phyloP scores from a whole-genome alignment of 108 stramenopile genomes.

The Cyclotella cryptica region DNA sequence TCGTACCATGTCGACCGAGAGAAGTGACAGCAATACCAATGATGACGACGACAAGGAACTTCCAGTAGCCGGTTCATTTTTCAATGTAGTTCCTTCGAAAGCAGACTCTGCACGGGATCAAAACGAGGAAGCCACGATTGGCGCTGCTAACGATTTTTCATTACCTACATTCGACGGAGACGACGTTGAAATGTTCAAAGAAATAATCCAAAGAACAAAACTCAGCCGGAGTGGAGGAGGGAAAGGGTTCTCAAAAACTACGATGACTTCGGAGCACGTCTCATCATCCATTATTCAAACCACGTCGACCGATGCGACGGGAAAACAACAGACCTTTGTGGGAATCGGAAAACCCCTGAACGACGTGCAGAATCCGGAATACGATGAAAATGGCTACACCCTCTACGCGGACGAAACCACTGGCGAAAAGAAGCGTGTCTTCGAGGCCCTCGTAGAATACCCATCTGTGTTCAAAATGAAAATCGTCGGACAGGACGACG shows the following conservation, averaged over 20 bases:
- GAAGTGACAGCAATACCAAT: background rate
- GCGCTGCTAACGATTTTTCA: background rate
- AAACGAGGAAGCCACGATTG: background rate
- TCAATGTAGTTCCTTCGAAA: slow-evolving; percentile 48
- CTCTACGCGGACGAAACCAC: slow-evolving; percentile 87
- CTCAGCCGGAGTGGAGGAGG: slow-evolving; percentile 25
- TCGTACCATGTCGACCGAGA: slow-evolving; percentile 22
- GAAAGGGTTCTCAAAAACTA: slow-evolving; percentile 32
- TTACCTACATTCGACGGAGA: slow-evolving; percentile 11
- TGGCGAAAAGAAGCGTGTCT: slow-evolving; percentile 88
- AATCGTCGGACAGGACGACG: slow-evolving; percentile 77
- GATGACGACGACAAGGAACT: slow-evolving; percentile 27
- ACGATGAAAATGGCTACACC: slow-evolving; percentile 90
- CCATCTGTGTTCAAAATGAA: slow-evolving; percentile 89
- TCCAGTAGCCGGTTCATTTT: slow-evolving; percentile 52
- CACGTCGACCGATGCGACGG: slow-evolving; percentile 22
- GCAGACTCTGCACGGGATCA: background rate
- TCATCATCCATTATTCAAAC: slow-evolving; percentile 43
- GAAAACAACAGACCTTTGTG: slow-evolving; percentile 63
- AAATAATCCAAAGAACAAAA: slow-evolving; percentile 41
- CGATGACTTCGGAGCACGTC: slow-evolving; percentile 38
- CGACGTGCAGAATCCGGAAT: slow-evolving; percentile 81
- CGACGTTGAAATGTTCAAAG: slow-evolving; percentile 45
- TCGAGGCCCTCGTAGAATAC: slow-evolving; percentile 92
- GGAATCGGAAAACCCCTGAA: slow-evolving; percentile 79